phyloP scores from a whole-genome alignment of 208 protist species.

The Wallacemonas sp. region DNA sequence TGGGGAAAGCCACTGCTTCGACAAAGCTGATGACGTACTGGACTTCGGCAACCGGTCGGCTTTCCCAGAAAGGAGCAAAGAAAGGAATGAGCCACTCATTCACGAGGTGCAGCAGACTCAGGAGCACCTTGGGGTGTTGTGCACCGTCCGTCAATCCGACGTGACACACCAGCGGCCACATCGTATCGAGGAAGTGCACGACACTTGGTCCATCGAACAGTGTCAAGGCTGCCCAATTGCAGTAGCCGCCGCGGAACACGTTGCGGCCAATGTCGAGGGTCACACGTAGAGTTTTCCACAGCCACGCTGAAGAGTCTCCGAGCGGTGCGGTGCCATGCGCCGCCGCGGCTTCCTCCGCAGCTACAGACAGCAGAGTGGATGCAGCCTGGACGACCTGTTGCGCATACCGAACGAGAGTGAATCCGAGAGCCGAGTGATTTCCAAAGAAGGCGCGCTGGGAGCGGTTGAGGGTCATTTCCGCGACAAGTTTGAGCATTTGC shows the following conservation, averaged over 20 bases:
- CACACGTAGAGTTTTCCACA: conserved; percentile 41
- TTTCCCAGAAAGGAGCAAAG: conserved; percentile 45
- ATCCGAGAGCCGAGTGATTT: conserved; percentile 12
- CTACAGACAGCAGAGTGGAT: conserved; percentile 1
- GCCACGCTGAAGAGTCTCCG: conserved; percentile 22
- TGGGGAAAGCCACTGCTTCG: conserved; percentile 39
- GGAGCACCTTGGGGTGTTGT: conserved; percentile 38
- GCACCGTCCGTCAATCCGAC: conserved; percentile 19
- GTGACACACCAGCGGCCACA: conserved; percentile 35
- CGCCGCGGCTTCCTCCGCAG: not conserved
- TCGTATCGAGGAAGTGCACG: conserved; percentile 16
- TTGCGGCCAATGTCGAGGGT: conserved; percentile 31
- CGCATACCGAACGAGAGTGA: conserved; percentile 29
- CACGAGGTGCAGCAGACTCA: conserved; percentile 24
- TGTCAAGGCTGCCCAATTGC: conserved; percentile 53
- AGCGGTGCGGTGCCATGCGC: not conserved
- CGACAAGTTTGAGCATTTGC: conserved; percentile 29
- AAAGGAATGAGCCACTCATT: conserved; percentile 39
- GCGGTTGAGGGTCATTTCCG: conserved; percentile 36
- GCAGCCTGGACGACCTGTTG: conserved; percentile 13
- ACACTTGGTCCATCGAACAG: conserved; percentile 49
- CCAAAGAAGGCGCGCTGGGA: conserved; percentile 41
- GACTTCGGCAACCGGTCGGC: conserved; percentile 25
- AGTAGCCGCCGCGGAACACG: conserved; percentile 53
- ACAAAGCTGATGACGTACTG: conserved; percentile 38